Conservation (phyloP, 1,284 basidiomycete genomes). For the Rhodotorula sp. region DNA sequence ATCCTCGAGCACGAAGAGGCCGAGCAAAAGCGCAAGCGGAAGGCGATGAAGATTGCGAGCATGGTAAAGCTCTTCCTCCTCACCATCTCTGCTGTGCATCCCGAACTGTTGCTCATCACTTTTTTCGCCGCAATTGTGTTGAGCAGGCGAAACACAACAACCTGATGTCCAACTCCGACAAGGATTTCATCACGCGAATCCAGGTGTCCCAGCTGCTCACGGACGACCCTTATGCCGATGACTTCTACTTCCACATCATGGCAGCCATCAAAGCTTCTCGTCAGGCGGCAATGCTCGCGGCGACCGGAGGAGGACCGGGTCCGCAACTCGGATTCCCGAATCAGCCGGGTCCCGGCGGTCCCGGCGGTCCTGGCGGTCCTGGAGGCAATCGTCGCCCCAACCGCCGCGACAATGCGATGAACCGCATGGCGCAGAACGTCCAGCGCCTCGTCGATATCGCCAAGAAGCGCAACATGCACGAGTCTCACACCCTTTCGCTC, state of each 20-base stretch:
- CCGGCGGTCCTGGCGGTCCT: not conserved
- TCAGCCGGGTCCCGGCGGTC: not conserved
- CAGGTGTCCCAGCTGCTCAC: conserved; percentile 97
- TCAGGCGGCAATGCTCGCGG: not conserved
- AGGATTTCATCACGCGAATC: conserved; percentile 99
- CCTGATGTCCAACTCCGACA: conserved; percentile 97
- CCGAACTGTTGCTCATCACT: conserved; percentile 2
- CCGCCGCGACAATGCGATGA: conserved; percentile 82
- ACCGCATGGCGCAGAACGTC: conserved; percentile 94
- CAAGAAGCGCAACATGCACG: conserved; percentile 57
- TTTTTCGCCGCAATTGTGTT: not conserved
- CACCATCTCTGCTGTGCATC: not conserved
- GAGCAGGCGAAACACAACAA: conserved; percentile 91
- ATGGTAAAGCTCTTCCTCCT: conserved; percentile 59
- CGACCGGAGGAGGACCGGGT: not conserved
- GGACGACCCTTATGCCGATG: conserved; percentile 93
- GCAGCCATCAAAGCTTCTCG: conserved; percentile 54
- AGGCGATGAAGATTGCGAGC: conserved; percentile 76
- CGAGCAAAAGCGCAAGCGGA: conserved; percentile 75
- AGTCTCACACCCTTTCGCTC: conserved; percentile 53
- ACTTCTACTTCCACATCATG: conserved; percentile 96
- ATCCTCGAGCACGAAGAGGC: conserved; percentile 80
- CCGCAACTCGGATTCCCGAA: not conserved
- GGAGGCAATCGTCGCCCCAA: conserved; percentile 8
- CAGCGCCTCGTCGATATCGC: conserved; percentile 91